These are phyloP conservation scores for Sanghuangporus sanghuang DNA, from an alignment of 1,284 basidiomycete genomes.

Conservation along the genomic window DNA sequence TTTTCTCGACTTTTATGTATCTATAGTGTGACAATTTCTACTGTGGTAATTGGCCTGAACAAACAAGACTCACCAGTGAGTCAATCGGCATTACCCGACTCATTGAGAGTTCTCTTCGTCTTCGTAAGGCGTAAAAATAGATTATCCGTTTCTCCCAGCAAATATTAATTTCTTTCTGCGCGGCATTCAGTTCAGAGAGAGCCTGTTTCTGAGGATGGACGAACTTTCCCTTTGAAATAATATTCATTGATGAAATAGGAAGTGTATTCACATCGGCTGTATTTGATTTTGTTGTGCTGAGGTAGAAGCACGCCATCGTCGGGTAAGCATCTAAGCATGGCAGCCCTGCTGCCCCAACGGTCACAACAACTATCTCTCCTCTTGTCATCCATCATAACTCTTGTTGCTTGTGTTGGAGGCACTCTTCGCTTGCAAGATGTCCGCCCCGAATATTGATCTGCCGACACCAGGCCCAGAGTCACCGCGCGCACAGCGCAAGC, in stretches of 20 bases:
- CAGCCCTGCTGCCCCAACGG: neutral
- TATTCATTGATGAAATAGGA: neutral
- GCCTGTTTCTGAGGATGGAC: neutral
- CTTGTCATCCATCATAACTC: neutral
- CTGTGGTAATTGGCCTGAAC: neutral
- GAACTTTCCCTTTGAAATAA: neutral
- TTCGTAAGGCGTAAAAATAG: too few relatives aligned
- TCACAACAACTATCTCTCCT: neutral
- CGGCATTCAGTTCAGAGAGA: neutral
- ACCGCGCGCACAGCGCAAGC: constrained; percentile 56
- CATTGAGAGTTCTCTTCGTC: neutral
- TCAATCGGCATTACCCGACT: neutral
- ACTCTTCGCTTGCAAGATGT: neutral
- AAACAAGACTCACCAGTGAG: neutral
- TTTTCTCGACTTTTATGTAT: neutral
- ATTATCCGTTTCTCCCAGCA: too few relatives aligned
- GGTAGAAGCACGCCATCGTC: constrained; percentile 10
- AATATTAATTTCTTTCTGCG: neutral
- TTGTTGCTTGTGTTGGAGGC: neutral
- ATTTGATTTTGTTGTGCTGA: neutral
- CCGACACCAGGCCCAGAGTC: constrained; percentile 78
- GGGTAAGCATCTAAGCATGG: neutral
- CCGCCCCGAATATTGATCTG: constrained; percentile 30
- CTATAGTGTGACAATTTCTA: neutral
- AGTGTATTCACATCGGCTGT: neutral